Conservation (phyloP, 176 grass and related monocot species). For the Hordeum marinum region DNA sequence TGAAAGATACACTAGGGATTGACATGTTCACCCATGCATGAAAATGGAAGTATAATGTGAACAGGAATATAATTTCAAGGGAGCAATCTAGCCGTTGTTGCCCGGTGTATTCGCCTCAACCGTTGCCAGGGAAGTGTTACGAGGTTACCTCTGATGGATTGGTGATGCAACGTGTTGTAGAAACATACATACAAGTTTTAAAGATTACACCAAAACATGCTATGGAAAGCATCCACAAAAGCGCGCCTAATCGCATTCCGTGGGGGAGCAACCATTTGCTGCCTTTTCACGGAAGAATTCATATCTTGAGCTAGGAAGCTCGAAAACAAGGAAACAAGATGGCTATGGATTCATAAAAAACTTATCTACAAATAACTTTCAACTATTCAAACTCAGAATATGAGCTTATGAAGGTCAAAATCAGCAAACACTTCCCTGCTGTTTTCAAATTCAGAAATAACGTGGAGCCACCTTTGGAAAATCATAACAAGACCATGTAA, state of each 20-base stretch:
- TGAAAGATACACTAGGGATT: too few species aligned
- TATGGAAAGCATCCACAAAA: not conserved
- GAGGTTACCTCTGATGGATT: too few species aligned
- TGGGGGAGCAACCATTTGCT: not conserved
- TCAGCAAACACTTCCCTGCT: not conserved
- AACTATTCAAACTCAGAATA: not conserved
- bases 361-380: not conserved
- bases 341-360: not conserved
- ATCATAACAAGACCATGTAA: too few species aligned
- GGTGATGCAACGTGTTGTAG: too few species aligned
- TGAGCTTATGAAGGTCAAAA: not conserved
- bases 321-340: not conserved
- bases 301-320: not conserved
- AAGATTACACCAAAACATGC: not conserved
- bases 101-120: too few species aligned
- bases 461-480: not conserved
- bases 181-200: too few species aligned
- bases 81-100: too few species aligned
- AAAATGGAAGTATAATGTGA: too few species aligned
- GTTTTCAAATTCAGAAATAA: not conserved
- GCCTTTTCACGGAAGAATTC: not conserved
- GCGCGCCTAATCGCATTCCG: not conserved
- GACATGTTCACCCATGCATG: too few species aligned
- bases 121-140: too few species aligned
- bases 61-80: too few species aligned